Evolutionary conservation across 805 yeast genomes (phyloP).

Genomic region (Komagataella mondaviorum): DNA sequence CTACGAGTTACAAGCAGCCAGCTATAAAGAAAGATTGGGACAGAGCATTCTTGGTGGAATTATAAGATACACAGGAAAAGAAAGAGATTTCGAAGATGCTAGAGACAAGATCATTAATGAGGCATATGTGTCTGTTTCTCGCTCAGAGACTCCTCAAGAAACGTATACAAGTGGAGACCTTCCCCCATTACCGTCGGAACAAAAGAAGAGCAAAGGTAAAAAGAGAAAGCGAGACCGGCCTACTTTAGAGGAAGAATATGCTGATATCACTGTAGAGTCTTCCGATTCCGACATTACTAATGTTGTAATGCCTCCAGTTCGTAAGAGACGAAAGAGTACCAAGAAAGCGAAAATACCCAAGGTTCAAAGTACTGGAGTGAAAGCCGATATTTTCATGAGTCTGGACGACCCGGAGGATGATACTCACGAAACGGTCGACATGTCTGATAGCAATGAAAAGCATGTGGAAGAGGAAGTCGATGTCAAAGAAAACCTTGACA

Average conservation of each 20-base stretch:
- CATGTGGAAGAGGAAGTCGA: background rate
- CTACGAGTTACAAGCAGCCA: constrained; percentile 52
- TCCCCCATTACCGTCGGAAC: constrained; percentile 21
- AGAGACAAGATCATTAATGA: constrained; percentile 47
- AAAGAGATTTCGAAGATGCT: constrained; percentile 68
- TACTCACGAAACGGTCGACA: background rate
- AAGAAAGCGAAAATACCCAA: background rate
- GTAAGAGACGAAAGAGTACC: background rate
- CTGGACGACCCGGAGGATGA: background rate
- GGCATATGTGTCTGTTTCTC: constrained; percentile 25
- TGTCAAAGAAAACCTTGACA: background rate
- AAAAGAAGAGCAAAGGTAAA: constrained; percentile 16
- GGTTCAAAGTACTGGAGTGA: background rate
- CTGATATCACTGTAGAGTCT: background rate
- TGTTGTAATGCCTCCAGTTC: background rate
- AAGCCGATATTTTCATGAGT: background rate
- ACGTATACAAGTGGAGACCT: constrained; percentile 5
- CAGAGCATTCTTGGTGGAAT: constrained; percentile 71
- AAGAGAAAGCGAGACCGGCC: background rate
- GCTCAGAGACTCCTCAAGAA: constrained; percentile 2
- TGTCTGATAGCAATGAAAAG: background rate
- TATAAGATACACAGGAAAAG: constrained; percentile 60
- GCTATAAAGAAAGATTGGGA: constrained; percentile 55
- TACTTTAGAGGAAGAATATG: background rate
- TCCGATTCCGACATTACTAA: background rate